phyloP scores from a whole-genome alignment of 345 rosid species.

The Salix viminalis region DNA sequence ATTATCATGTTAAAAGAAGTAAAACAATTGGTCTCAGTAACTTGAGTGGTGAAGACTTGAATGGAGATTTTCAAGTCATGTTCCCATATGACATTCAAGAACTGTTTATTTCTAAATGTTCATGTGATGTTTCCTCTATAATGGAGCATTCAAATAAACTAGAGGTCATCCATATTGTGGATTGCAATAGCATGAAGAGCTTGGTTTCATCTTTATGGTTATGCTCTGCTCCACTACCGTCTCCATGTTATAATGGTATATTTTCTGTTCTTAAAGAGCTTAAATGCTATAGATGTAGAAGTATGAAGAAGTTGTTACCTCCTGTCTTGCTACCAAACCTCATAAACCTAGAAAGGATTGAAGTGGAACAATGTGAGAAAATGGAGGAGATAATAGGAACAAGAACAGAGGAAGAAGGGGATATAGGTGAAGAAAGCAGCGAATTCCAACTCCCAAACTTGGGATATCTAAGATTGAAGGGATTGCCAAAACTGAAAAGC shows the following conservation, averaged over 20 bases:
- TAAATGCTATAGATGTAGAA: fast-evolving
- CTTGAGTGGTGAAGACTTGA: too few species aligned
- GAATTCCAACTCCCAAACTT: slow-evolving; percentile 3
- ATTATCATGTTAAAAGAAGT: too few species aligned
- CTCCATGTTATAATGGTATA: neutral
- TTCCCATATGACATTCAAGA: neutral
- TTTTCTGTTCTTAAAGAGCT: neutral
- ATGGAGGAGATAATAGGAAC: slow-evolving; percentile 24
- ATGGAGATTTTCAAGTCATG: neutral
- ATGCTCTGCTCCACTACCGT: too few species aligned
- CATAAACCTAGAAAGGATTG: neutral
- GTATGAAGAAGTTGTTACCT: slow-evolving; percentile 10
- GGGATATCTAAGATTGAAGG: fast-evolving
- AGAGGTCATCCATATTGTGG: neutral
- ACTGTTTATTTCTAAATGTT: neutral
- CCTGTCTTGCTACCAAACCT: neutral
- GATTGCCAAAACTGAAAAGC: slow-evolving; percentile 1
- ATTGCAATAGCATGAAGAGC: neutral
- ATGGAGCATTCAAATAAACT: neutral
- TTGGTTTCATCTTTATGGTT: too few species aligned
- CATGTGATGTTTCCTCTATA: neutral
- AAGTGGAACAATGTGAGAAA: fast-evolving
- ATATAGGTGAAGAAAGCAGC: neutral
- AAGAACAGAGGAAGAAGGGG: neutral
- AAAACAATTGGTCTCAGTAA: too few species aligned